These are phyloP conservation scores for Extremus antarcticus DNA, from an alignment of 495 filamentous ascomycete genomes.

Conservation along the genomic window DNA sequence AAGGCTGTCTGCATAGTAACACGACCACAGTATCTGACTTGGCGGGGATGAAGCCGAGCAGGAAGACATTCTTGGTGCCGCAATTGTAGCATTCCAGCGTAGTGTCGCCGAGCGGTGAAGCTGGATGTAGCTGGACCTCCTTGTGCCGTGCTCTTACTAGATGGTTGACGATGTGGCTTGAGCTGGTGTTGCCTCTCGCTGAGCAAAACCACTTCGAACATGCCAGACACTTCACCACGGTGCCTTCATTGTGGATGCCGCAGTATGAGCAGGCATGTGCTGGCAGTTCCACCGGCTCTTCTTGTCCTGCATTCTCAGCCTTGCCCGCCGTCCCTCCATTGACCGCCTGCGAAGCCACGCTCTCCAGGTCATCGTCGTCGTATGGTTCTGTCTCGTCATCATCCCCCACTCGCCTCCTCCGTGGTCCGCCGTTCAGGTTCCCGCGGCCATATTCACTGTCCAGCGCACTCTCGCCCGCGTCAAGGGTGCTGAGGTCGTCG, in stretches of 20 bases:
- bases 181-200: slow-evolving; percentile 89
- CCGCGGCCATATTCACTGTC: slow-evolving; percentile 54
- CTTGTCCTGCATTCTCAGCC: slow-evolving; percentile 24
- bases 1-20: slow-evolving; percentile 90
- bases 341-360: slow-evolving; percentile 73
- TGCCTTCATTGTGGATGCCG: slow-evolving; percentile 89
- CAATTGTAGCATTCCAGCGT: slow-evolving; percentile 99
- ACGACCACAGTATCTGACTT: slow-evolving; percentile 98
- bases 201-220: slow-evolving; percentile 99
- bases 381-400: slow-evolving; percentile 76
- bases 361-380: slow-evolving; percentile 87
- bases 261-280: slow-evolving; percentile 98
- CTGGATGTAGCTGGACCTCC: slow-evolving; percentile 93
- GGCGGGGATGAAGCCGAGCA: slow-evolving; percentile 98
- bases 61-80: slow-evolving; percentile 96
- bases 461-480: slow-evolving; percentile 58
- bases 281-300: slow-evolving; percentile 85
- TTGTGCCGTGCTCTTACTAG: slow-evolving; percentile 95
- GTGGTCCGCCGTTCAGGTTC: slow-evolving; percentile 45
- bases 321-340: slow-evolving; percentile 50
- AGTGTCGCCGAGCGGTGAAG: slow-evolving; percentile 91
- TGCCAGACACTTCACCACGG: slow-evolving; percentile 88
- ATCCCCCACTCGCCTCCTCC: slow-evolving; percentile 64
- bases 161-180: slow-evolving; percentile 97
- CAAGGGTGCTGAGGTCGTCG: slow-evolving; percentile 39